A percentile compares a stretch with the other conserved stretches of the same genome.
These are phyloP conservation scores for Petasospora rhodanensis DNA, from an alignment of 1,139 yeast species.

Conservation along the genomic window DNA sequence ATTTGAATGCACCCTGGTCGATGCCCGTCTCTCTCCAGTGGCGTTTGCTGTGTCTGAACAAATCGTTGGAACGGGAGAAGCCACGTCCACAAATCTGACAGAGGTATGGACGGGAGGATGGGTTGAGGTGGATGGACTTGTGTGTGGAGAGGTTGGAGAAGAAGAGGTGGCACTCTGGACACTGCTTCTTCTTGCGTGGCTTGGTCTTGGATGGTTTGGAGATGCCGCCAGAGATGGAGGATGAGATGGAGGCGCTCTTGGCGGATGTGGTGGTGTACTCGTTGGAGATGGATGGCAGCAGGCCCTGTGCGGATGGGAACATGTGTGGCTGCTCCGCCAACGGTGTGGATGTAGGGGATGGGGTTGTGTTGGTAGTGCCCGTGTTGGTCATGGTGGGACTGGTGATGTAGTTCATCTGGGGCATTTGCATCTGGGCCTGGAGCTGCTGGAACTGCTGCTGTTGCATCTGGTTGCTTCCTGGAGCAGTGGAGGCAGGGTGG, in stretches of 20 bases:
- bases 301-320: slow-evolving; percentile 1
- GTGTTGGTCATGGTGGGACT: slow-evolving; percentile 6
- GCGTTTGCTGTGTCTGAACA: slow-evolving; percentile 76
- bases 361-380: slow-evolving; percentile 4
- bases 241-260: slow-evolving; percentile 4
- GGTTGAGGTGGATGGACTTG: slow-evolving; percentile 73
- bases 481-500: too few relatives aligned
- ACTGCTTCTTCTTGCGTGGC: slow-evolving; percentile 74
- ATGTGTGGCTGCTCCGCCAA: slow-evolving; percentile 3
- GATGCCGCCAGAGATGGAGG: slow-evolving; percentile 6
- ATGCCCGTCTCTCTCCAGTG: slow-evolving; percentile 57
- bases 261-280: too few relatives aligned
- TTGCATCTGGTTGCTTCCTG: slow-evolving; percentile 1
- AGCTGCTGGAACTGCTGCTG: slow-evolving; percentile 7
- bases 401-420: slow-evolving; percentile 8
- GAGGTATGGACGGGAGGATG: slow-evolving; percentile 69
- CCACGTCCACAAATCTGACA: slow-evolving; percentile 79
- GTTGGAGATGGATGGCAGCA: slow-evolving; percentile 1
- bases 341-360: slow-evolving; percentile 12
- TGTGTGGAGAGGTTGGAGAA: slow-evolving; percentile 85
- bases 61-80: slow-evolving; percentile 83
- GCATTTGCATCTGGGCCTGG: slow-evolving; percentile 10
- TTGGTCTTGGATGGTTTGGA: slow-evolving; percentile 27
- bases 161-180: slow-evolving; percentile 73
- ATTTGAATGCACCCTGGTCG: slow-evolving; percentile 40